Base-by-base conservation (phyloP, 345 rosid genomes). In the Pugionium cornutum region DNA sequence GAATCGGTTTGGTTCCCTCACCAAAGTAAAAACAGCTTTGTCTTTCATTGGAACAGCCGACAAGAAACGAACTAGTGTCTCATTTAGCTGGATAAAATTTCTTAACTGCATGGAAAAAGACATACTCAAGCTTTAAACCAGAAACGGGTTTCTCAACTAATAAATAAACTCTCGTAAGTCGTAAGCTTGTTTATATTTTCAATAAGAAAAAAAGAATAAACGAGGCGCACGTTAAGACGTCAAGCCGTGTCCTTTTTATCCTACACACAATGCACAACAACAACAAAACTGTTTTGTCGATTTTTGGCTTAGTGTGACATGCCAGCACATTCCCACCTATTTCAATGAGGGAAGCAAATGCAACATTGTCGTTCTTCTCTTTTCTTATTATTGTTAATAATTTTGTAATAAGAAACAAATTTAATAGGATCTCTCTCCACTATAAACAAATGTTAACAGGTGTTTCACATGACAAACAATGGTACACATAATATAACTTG, bases 271-370 rank as follows among this genome's bases (percentile, higher is more conserved):
- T 29, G 0, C 34, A 65, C 35, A 4, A 35, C 2, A 10, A 37
- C 27, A 2, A 8, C n/a, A 46, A 7, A 46, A 18, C 9, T 65
- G 35, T 1, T 36, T 60, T 26, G 43, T 35, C n/a, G 49, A 59
- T 27, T 65, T 66, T 66, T 66, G 62, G 72, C 63, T 10, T 53
- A 59, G 46, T 53, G 72, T 46, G 68, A 73, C 68, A 31, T 60
- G 77, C 44, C 68, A 73, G 61, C 68, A 56, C 39, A 73, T 37
- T 60, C 67, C 77, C 68, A 73, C 72, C 67, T 59, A 59, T 66
- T 53, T n/a, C 47, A 5, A n/a, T 7, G 35, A 57, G 40, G 54
- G 18, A 45, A 57, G 60, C 66, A 57, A 72, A 41, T 73, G 68
- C 68, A 60, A 66, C 64, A 45, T 60, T 73, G 67, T 73, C 50